Evolutionary conservation across 73 alveolate genomes (phyloP).

Genomic region (Halteria grandinella): DNA sequence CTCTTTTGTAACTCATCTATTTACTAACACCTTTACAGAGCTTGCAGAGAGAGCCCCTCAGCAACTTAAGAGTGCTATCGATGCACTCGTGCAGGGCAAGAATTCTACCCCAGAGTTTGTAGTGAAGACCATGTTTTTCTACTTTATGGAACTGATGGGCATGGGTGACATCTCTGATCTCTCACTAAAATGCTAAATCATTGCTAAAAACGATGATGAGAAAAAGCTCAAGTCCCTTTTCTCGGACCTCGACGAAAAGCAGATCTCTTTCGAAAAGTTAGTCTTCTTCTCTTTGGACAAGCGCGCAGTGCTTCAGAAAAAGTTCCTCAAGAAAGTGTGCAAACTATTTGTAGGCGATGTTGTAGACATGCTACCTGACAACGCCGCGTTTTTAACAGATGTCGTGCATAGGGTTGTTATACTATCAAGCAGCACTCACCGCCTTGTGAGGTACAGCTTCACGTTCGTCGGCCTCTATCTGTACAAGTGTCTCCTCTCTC

Average conservation of each 20-base stretch:
- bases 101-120: conserved; percentile 8
- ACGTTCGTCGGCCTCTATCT: conserved; percentile 34
- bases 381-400: neutral
- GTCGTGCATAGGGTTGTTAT: conserved; percentile 12
- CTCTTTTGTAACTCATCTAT: conserved; percentile 30
- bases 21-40: conserved; percentile 1
- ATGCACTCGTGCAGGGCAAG: neutral
- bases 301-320: conserved; percentile 14
- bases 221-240: conserved; percentile 4
- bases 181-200: neutral
- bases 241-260: neutral
- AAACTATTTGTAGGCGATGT: conserved; percentile 30
- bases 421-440: neutral
- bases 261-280: conserved; percentile 29
- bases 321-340: conserved; percentile 19
- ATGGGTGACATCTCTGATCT: neutral
- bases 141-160: conserved; percentile 46
- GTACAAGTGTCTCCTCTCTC: conserved; percentile 11
- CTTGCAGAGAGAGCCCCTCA: conserved; percentile 27
- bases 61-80: conserved; percentile 12
- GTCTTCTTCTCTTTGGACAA: conserved; percentile 18
- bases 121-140: conserved; percentile 33
- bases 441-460: conserved; percentile 29
- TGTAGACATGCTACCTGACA: conserved; percentile 36
- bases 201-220: conserved; percentile 27